Evolutionary conservation across 2,329 filamentous ascomycete genomes (phyloP), one percentile per base, ranked within the genome.

Genomic region (Teratosphaeria zuluensis): DNA sequence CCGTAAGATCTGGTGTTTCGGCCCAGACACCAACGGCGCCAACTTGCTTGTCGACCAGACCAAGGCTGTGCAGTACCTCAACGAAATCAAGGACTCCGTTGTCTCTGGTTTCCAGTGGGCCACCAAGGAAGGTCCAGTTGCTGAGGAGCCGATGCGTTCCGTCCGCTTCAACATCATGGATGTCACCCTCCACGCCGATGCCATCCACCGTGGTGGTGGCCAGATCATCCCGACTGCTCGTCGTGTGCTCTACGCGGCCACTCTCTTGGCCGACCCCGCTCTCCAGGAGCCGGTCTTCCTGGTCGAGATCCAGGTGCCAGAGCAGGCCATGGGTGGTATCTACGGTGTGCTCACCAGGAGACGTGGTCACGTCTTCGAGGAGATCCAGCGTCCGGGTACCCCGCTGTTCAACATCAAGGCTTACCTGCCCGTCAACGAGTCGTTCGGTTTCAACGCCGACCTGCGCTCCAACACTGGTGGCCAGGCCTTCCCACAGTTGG

Each of bases 101-200:
- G 92, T 97, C 75, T 97, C 94, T 70, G 94, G 94, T 87, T 99
- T 99, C 91, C 94, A 99, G 81, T 99, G 94, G 94, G 94, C 94
- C 69, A 90, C 90, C 71, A 88, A 92, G 76, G 94, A 99, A 85
- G 94, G 94, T 83, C 94, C 94, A 73, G 80, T 99, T 75, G 92
- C 89, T 70, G 94, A 99, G 81, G 94, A 99, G 86, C 94, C 94
- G 72, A 92, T 99, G 91, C 90, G 94, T 76, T 87, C 87, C 69
- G 79, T 95, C 78, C 90, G 94, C 82, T 99, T 95, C 86, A 99
- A 99, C 88, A 87, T 99, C 78, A 86, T 96, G 76, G 94, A 99
- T 89, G 94, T 99, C 71, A 99, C 94, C 72, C 90, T 99, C 65
- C 94, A 99, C 84, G 91, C 94, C 74, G 94, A 99, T 88, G 92